Conservation (phyloP, 371 early-diverging fungal species). For the Neoconidiobolus thromboides region DNA sequence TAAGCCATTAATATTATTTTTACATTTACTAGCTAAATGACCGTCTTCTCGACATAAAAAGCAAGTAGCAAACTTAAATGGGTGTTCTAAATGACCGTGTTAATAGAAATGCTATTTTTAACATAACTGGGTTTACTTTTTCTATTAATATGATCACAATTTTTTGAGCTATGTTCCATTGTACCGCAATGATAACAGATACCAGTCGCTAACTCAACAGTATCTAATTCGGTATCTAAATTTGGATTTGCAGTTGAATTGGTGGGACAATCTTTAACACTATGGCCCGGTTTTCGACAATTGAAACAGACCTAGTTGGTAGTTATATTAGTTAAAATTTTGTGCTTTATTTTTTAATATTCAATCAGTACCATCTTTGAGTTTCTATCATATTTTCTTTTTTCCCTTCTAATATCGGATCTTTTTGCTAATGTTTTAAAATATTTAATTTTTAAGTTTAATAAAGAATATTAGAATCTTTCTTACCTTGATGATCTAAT, state of each 20-base stretch:
- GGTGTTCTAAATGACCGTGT: slow-evolving; percentile 9
- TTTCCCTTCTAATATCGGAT: neutral
- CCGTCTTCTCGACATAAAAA: slow-evolving; percentile 71
- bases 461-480: slow-evolving; percentile 11
- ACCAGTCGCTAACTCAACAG: slow-evolving; percentile 21
- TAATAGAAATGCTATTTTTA: neutral
- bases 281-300: slow-evolving; percentile 68
- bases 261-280: slow-evolving; percentile 40
- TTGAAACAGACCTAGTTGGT: slow-evolving; percentile 43
- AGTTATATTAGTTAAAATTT: neutral
- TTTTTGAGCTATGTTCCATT: slow-evolving; percentile 52
- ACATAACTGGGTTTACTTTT: slow-evolving; percentile 17
- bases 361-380: neutral
- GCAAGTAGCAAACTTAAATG: slow-evolving; percentile 52
- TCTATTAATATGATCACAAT: slow-evolving; percentile 42
- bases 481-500: too few relatives aligned
- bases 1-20: slow-evolving; percentile 68
- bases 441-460: neutral
- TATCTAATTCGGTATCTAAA: neutral
- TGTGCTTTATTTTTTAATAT: neutral
- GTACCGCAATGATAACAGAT: slow-evolving; percentile 80
- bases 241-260: slow-evolving; percentile 19
- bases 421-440: neutral
- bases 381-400: neutral
- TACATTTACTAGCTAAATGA: slow-evolving; percentile 64